A percentile compares a stretch with the other conserved stretches of the same genome.
Evolutionary conservation across 176 grass and related monocot species (phyloP).

Genomic region (Coix lacrymajobi): DNA sequence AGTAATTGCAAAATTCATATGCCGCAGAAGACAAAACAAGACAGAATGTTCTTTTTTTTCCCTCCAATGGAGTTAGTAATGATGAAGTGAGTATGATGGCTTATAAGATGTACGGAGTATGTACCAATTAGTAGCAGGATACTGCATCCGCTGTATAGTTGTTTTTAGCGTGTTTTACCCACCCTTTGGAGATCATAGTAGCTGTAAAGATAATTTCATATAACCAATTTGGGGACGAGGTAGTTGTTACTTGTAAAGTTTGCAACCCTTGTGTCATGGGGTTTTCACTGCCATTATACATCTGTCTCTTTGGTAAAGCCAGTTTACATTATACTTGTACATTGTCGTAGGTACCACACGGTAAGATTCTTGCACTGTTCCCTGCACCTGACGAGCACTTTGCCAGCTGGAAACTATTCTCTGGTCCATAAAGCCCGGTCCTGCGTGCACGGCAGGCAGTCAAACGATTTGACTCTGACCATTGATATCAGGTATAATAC

Average conservation of each 20-base stretch:
- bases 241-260: constrained; percentile 25
- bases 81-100: constrained; percentile 13
- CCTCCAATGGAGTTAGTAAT: constrained; percentile 6
- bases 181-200: constrained; percentile 24
- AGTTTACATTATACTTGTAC: neutral
- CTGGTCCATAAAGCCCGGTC: neutral
- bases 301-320: neutral
- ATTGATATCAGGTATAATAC: neutral
- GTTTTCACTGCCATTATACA: neutral
- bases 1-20: constrained; percentile 12
- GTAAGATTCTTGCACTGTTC: neutral
- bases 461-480: neutral
- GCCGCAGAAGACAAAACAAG: neutral
- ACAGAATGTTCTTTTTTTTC: neutral
- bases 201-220: constrained; percentile 22
- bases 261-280: neutral
- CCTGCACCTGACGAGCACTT: neutral
- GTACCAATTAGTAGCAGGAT: constrained; percentile 6
- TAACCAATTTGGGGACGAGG: neutral
- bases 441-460: neutral
- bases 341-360: too few species aligned
- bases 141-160: constrained; percentile 31
- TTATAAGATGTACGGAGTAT: constrained; percentile 24
- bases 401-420: neutral
- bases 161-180: constrained; percentile 27